A percentile compares a stretch with the other conserved stretches of the same genome.
Conservation (phyloP, 129 eudicot genomes). For the Saposhnikovia divaricata region DNA sequence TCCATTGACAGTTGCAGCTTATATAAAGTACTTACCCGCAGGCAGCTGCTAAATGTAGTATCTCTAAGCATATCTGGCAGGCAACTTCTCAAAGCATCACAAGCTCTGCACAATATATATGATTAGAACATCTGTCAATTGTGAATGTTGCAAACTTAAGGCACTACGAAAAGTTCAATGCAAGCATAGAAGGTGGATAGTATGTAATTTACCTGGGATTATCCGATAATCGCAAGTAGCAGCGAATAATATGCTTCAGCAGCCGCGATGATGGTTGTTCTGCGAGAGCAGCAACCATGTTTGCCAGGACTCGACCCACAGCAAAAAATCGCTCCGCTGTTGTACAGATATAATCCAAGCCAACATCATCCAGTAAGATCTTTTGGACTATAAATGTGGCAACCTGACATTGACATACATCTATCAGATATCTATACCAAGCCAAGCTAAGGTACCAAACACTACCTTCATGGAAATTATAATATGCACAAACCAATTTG, state of each 20-base stretch:
- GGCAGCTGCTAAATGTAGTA: background rate
- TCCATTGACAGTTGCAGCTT: background rate
- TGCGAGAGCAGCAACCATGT: constrained; percentile 87
- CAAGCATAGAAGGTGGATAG: background rate
- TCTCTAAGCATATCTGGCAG: constrained; percentile 2
- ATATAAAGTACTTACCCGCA: background rate
- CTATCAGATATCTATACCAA: constrained; percentile 20
- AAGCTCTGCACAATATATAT: background rate
- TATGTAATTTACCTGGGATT: constrained; percentile 53
- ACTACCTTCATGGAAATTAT: background rate
- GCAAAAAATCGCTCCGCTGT: constrained; percentile 95
- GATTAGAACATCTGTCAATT: constrained; percentile 2
- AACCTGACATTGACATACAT: constrained; percentile 51
- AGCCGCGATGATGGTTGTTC: constrained; percentile 89
- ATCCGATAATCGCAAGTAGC: constrained; percentile 87
- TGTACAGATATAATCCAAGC: constrained; percentile 89
- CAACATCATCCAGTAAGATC: constrained; percentile 81
- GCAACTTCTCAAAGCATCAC: constrained; percentile 5
- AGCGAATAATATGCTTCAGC: constrained; percentile 75
- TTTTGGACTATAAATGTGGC: constrained; percentile 92
- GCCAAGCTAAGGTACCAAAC: background rate
- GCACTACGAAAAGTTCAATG: background rate
- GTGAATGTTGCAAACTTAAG: background rate
- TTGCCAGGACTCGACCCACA: constrained; percentile 77
- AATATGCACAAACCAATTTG: background rate